Conservation (phyloP, 345 rosid species). For the Linum tenue region DNA sequence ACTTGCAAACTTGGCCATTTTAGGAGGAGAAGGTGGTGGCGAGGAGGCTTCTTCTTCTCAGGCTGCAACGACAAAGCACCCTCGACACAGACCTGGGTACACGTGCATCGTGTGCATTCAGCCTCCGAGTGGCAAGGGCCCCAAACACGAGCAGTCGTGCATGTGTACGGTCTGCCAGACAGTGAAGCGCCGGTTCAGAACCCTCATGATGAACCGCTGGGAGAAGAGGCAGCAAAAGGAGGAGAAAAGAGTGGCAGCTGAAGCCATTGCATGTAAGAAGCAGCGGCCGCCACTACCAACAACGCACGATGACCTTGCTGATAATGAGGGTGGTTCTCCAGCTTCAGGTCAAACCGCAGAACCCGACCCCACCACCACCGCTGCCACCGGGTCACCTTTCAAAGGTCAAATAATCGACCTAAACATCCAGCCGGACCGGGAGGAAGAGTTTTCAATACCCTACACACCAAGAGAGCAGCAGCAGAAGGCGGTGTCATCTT, state of each 20-base stretch:
- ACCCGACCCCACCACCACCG: conserved; percentile 15
- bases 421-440: conserved; percentile 42
- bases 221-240: conserved; percentile 69
- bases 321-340: conserved; percentile 20
- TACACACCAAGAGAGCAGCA: background rate
- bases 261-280: conserved; percentile 19
- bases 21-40: conserved; percentile 58
- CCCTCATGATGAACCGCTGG: conserved; percentile 71
- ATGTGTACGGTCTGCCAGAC: conserved; percentile 85
- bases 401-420: conserved; percentile 40
- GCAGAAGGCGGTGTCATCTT: conserved; percentile 25
- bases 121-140: conserved; percentile 91
- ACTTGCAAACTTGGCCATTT: conserved; percentile 68
- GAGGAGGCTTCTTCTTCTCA: conserved; percentile 38
- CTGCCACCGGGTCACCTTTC: conserved; percentile 21
- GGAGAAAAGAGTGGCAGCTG: conserved; percentile 31
- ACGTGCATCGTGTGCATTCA: conserved; percentile 95
- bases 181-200: conserved; percentile 83
- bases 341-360: background rate
- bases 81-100: conserved; percentile 91
- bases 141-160: conserved; percentile 66
- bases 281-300: conserved; percentile 17
- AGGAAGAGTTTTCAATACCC: conserved; percentile 18
- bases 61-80: conserved; percentile 88
- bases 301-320: conserved; percentile 15